Conservation (phyloP, 1,139 yeast species). For the Geotrichum australiense region DNA sequence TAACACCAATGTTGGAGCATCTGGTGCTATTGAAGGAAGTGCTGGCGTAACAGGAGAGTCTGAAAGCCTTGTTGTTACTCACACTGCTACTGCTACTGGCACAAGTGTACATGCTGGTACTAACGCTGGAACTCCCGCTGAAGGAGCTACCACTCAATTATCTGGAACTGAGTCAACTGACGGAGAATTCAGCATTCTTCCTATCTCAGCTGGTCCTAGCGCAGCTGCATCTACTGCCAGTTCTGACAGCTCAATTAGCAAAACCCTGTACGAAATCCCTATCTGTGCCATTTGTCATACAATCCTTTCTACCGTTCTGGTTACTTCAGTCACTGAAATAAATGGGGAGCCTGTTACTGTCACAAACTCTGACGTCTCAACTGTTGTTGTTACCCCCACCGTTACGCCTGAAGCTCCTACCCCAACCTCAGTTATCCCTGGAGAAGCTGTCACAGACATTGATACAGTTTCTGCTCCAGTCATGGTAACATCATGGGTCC, state of each 20-base stretch:
- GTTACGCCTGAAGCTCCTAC: slow-evolving; percentile 4
- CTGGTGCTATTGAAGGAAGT: too few relatives aligned
- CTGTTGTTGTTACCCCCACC: slow-evolving; percentile 2
- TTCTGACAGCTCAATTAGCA: too few relatives aligned
- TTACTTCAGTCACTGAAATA: background rate
- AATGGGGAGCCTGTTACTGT: slow-evolving; percentile 4
- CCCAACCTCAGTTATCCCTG: background rate
- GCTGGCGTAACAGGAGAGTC: too few relatives aligned
- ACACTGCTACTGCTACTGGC: too few relatives aligned
- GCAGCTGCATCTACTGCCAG: background rate
- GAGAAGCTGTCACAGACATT: background rate
- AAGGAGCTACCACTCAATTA: too few relatives aligned
- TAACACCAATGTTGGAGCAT: too few relatives aligned
- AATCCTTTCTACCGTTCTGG: background rate
- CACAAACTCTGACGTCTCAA: slow-evolving; percentile 1
- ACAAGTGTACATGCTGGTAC: too few relatives aligned
- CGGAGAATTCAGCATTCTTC: too few relatives aligned
- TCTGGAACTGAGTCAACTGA: too few relatives aligned
- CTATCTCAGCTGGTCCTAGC: background rate
- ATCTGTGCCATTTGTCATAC: slow-evolving; percentile 3
- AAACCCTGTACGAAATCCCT: background rate
- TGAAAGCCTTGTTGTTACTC: too few relatives aligned
- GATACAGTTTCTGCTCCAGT: background rate
- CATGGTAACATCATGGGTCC: slow-evolving; percentile 1
- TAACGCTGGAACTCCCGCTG: too few relatives aligned